A percentile compares a stretch with the other conserved stretches of the same genome.
phyloP scores from a whole-genome alignment of 2,329 filamentous ascomycete species.

The Epichloe brachyelytri region DNA sequence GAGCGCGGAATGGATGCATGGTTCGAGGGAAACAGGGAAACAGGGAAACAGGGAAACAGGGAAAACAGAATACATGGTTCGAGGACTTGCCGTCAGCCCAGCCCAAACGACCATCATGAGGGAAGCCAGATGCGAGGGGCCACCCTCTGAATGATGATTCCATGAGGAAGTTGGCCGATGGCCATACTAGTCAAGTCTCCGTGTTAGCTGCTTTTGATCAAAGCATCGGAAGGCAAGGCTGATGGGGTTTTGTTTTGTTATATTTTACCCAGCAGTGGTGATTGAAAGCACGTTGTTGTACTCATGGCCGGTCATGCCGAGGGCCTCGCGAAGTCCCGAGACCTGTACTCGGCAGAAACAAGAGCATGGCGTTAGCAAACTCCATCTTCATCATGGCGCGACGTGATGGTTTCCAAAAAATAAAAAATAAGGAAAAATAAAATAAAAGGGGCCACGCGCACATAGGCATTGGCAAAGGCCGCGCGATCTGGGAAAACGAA shows the following conservation, averaged over 20 bases:
- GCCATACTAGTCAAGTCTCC: conserved; percentile 8
- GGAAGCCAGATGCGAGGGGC: conserved; percentile 52
- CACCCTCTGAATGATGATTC: conserved; percentile 49
- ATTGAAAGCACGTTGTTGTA: background rate
- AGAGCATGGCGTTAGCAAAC: conserved; percentile 22
- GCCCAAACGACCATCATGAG: conserved; percentile 53
- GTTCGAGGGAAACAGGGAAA: background rate
- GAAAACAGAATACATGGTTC: background rate
- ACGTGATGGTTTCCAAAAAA: fast-evolving
- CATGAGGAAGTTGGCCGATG: conserved; percentile 48
- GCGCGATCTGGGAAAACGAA: background rate
- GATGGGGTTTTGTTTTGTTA: too few species aligned
- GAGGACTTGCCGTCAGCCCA: conserved; percentile 31
- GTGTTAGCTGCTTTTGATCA: background rate
- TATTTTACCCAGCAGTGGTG: background rate
- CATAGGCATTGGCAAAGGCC: background rate
- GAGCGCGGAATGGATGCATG: background rate
- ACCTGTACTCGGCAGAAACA: background rate
- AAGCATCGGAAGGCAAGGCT: too few species aligned
- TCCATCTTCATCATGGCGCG: conserved; percentile 22
- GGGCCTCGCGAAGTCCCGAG: background rate
- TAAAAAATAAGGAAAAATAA: too few species aligned
- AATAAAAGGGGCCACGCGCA: background rate
- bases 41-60: too few species aligned
- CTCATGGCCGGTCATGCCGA: background rate